Percentiles rank a stretch among this genome's conserved stretches.
phyloP scores from a whole-genome alignment of 23 red algal genomes.

The Gracilariopsis chorda region DNA sequence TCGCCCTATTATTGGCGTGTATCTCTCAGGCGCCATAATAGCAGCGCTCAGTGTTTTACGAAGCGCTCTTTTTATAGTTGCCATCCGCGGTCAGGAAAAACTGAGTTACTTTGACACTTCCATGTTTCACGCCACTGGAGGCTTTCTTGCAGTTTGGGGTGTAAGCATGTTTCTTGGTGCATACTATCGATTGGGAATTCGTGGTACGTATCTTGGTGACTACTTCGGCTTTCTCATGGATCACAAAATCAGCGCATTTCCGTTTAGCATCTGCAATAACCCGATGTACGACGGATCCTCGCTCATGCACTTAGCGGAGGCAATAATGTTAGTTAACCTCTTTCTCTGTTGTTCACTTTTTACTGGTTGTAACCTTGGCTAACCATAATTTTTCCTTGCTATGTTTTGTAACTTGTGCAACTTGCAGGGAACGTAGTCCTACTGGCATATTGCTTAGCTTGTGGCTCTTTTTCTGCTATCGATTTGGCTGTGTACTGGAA shows the following conservation, averaged over 20 bases:
- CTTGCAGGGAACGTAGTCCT: slow-evolving; percentile 36
- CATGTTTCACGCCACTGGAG: slow-evolving; percentile 24
- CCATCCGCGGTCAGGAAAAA: slow-evolving; percentile 34
- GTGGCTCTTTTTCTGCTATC: slow-evolving; percentile 87
- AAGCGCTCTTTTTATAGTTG: slow-evolving; percentile 68
- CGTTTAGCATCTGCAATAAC: slow-evolving; percentile 66
- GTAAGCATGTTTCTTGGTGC: slow-evolving; percentile 51
- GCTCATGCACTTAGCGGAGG: slow-evolving; percentile 72
- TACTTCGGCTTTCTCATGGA: slow-evolving; percentile 91
- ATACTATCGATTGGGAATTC: slow-evolving; percentile 74
- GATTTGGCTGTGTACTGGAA: slow-evolving; percentile 76
- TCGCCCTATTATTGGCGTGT: slow-evolving; percentile 61
- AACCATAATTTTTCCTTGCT: not conserved
- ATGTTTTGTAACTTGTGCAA: not conserved
- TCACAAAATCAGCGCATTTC: slow-evolving; percentile 80
- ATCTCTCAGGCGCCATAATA: slow-evolving; percentile 74
- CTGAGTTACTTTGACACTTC: slow-evolving; percentile 15
- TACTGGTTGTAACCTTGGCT: not conserved
- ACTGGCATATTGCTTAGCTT: slow-evolving; percentile 74
- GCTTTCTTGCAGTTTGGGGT: not conserved
- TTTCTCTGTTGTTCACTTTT: not conserved
- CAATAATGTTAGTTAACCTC: slow-evolving; percentile 53
- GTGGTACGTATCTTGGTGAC: slow-evolving; percentile 93
- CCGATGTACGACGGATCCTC: slow-evolving; percentile 97
- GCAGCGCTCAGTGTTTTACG: slow-evolving; percentile 73